A percentile compares a stretch with the other conserved stretches of the same genome.
These are phyloP conservation scores for Trichosporon coremiiforme DNA, from an alignment of 1,284 basidiomycete species.

Conservation along the genomic window DNA sequence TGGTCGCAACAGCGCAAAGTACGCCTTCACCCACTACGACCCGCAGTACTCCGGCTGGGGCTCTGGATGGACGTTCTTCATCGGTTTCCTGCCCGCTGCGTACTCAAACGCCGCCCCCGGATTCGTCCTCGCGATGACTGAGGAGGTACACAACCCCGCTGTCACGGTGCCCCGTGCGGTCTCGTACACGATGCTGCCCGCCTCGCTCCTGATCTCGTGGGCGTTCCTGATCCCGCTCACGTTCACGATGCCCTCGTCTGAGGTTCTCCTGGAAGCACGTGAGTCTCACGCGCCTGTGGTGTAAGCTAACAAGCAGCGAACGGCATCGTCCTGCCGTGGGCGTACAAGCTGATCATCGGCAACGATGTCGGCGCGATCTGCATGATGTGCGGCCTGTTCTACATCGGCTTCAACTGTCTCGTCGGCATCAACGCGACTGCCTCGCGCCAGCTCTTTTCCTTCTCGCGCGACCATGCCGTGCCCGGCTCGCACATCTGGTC, in stretches of 20 bases:
- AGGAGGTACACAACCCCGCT: constrained; percentile 26
- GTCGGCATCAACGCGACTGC: constrained; percentile 31
- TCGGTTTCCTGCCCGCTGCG: constrained; percentile 29
- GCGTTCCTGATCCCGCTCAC: constrained; percentile 26
- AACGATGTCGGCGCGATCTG: constrained; percentile 26
- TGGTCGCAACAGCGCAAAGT: constrained; percentile 27
- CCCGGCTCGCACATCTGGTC: constrained; percentile 30
- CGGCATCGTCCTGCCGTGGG: constrained; percentile 26
- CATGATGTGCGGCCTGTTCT: constrained; percentile 28
- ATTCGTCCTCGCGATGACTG: constrained; percentile 31
- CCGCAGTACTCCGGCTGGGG: constrained; percentile 27
- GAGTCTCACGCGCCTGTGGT: constrained; percentile 6
- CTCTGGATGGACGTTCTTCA: constrained; percentile 31
- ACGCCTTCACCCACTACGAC: constrained; percentile 31
- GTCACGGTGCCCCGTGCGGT: constrained; percentile 26
- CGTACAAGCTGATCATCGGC: constrained; percentile 30
- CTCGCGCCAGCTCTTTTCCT: constrained; percentile 29
- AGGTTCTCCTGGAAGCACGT: constrained; percentile 29
- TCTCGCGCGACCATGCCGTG: constrained; percentile 33
- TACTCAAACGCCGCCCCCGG: constrained; percentile 27
- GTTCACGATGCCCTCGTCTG: constrained; percentile 29
- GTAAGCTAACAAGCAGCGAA: constrained; percentile 17
- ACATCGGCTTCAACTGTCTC: constrained; percentile 32
- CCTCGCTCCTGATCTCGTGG: constrained; percentile 28
- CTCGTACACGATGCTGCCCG: constrained; percentile 29